Percentiles rank a stretch among this genome's conserved stretches.
Conservation (phyloP, 2,329 filamentous ascomycete genomes). For the Ophiosphaerella herpotricha region DNA sequence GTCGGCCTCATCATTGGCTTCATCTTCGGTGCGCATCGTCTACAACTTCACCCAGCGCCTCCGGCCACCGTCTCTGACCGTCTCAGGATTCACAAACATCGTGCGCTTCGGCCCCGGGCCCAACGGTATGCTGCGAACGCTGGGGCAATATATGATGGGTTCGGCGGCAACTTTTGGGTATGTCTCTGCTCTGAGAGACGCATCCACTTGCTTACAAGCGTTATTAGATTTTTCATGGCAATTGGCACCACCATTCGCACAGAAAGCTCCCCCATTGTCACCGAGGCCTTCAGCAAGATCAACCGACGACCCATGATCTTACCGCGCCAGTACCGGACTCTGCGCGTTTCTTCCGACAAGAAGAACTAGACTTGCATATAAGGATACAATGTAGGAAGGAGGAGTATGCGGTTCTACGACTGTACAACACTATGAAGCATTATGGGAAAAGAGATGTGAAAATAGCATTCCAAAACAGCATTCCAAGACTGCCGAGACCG, state of each 20-base stretch:
- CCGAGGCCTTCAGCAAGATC: constrained; percentile 76
- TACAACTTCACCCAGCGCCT: not conserved
- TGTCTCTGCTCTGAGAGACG: constrained; percentile 22
- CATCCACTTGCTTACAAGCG: constrained; percentile 18
- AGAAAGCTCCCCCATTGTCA: constrained; percentile 77
- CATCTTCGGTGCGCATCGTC: constrained; percentile 75
- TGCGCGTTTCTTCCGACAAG: constrained; percentile 28
- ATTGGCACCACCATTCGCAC: constrained; percentile 96
- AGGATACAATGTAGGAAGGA: not conserved
- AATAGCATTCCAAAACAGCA: constrained; percentile 5
- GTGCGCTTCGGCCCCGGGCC: constrained; percentile 92
- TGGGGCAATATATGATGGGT: constrained; percentile 95
- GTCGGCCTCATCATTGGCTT: constrained; percentile 97
- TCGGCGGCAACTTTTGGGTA: constrained; percentile 97
- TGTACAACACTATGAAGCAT: constrained; percentile 22
- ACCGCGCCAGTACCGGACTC: constrained; percentile 45
- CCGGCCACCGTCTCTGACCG: constrained; percentile 30
- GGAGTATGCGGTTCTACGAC: not conserved
- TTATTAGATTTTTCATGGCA: constrained; percentile 87
- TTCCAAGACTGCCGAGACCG: not conserved
- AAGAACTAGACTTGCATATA: constrained; percentile 28
- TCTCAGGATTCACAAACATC: constrained; percentile 83
- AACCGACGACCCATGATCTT: constrained; percentile 72
- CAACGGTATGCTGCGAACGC: constrained; percentile 89
- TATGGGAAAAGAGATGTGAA: constrained; percentile 13